phyloP scores from a whole-genome alignment of 805 yeast species.

The Suhomyces kilbournensis region DNA sequence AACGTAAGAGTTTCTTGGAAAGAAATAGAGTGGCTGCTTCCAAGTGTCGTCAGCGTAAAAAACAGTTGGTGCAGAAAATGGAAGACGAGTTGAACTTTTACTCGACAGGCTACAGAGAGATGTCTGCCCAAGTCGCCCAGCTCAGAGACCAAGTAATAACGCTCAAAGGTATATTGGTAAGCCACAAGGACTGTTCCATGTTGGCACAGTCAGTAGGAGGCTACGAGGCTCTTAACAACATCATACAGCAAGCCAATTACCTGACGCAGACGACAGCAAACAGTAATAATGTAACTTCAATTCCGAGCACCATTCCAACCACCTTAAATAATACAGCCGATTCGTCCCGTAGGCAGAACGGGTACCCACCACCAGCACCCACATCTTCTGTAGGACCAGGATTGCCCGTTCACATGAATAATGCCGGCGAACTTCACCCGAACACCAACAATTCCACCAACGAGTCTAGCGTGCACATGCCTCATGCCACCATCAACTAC shows the following conservation, averaged over 20 bases:
- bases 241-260: slow-evolving; percentile 35
- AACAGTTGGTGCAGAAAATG: slow-evolving; percentile 79
- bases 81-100: slow-evolving; percentile 74
- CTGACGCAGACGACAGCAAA: slow-evolving; percentile 25
- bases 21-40: slow-evolving; percentile 94
- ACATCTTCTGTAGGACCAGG: slow-evolving; percentile 1
- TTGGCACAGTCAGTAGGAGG: slow-evolving; percentile 47
- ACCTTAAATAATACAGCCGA: slow-evolving; percentile 21
- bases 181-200: slow-evolving; percentile 50
- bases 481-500: slow-evolving; percentile 1
- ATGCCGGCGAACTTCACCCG: background rate
- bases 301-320: slow-evolving; percentile 41
- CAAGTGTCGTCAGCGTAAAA: slow-evolving; percentile 92
- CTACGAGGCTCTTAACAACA: slow-evolving; percentile 40
- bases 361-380: slow-evolving; percentile 4
- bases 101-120: slow-evolving; percentile 64
- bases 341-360: background rate
- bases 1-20: slow-evolving; percentile 74
- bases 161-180: slow-evolving; percentile 44
- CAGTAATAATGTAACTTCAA: slow-evolving; percentile 21
- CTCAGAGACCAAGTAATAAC: slow-evolving; percentile 56
- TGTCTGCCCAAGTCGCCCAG: slow-evolving; percentile 56
- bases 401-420: slow-evolving; percentile 1
- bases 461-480: slow-evolving; percentile 1
- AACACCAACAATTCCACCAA: slow-evolving; percentile 6